Percentiles rank a stretch among this genome's conserved stretches.
Conservation (phyloP, 2,329 filamentous ascomycete species). For the Emmonsiellopsis sp. region DNA sequence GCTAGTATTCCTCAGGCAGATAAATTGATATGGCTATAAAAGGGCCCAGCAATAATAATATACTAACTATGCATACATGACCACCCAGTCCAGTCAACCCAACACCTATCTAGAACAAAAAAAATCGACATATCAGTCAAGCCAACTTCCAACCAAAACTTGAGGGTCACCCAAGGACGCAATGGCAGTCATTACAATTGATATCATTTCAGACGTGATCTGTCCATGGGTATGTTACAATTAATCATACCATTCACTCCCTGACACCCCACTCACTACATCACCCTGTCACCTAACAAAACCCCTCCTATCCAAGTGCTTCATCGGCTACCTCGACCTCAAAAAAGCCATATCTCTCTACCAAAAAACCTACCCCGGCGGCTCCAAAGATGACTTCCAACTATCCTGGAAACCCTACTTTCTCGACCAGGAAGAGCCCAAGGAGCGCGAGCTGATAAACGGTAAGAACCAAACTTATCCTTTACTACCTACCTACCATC, state of each 20-base stretch:
- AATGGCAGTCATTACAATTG: conserved; percentile 5
- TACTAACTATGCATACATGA: no score
- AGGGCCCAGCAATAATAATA: no score
- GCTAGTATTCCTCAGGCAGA: no score
- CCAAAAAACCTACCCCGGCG: conserved; percentile 12
- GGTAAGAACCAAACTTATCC: conserved; percentile 5
- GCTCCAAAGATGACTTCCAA: conserved; percentile 8
- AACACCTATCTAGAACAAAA: no score
- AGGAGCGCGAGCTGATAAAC: conserved; percentile 9
- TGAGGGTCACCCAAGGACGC: neutral
- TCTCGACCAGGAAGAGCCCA: conserved; percentile 9
- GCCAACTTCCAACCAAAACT: no score
- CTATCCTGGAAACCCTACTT: conserved; percentile 13
- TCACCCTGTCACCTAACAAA: neutral
- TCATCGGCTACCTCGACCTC: conserved; percentile 11
- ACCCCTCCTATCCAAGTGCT: conserved; percentile 5
- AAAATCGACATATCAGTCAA: no score
- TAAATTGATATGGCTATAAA: no score
- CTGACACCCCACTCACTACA: no score
- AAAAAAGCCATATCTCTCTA: conserved; percentile 11
- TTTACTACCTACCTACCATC: no score
- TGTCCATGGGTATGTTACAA: conserved; percentile 5
- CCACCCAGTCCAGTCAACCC: no score
- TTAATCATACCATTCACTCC: neutral
- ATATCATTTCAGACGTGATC: conserved; percentile 6